Evolutionary conservation across 441 rosid genomes (phyloP).

Genomic region (Breynia disticha): DNA sequence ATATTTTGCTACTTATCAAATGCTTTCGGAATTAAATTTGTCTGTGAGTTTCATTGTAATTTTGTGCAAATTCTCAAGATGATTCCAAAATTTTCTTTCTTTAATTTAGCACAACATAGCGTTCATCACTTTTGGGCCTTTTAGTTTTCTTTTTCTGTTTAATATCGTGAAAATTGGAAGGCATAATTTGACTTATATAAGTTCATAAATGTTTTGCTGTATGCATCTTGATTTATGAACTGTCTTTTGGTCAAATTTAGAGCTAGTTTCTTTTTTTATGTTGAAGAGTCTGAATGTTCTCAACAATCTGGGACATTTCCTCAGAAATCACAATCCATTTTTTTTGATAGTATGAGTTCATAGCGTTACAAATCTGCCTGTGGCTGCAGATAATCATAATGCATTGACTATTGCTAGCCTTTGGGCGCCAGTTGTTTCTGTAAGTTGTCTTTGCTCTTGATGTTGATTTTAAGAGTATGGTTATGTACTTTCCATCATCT

Average conservation of each 20-base stretch:
- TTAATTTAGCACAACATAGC: neutral
- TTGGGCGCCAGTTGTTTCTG: conserved; percentile 93
- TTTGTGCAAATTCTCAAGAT: neutral
- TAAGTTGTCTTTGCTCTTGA: conserved; percentile 36
- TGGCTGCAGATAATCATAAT: conserved; percentile 86
- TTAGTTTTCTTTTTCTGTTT: too few species aligned
- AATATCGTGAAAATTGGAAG: too few species aligned
- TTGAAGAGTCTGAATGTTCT: neutral
- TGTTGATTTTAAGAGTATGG: neutral
- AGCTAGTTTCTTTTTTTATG: neutral
- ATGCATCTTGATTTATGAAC: neutral
- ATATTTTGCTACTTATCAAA: neutral
- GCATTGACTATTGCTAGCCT: conserved; percentile 74
- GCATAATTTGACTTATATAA: neutral
- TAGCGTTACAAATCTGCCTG: conserved; percentile 15
- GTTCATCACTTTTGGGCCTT: too few species aligned
- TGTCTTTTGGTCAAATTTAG: neutral
- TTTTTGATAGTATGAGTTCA: neutral
- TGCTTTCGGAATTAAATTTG: neutral
- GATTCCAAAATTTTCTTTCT: neutral
- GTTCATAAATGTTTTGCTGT: neutral
- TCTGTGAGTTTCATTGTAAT: neutral
- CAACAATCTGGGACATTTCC: too few species aligned
- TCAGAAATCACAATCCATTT: neutral
- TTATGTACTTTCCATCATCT: neutral